Conservation (phyloP, 495 filamentous ascomycete genomes). For the Aspergillus homomorphus region DNA sequence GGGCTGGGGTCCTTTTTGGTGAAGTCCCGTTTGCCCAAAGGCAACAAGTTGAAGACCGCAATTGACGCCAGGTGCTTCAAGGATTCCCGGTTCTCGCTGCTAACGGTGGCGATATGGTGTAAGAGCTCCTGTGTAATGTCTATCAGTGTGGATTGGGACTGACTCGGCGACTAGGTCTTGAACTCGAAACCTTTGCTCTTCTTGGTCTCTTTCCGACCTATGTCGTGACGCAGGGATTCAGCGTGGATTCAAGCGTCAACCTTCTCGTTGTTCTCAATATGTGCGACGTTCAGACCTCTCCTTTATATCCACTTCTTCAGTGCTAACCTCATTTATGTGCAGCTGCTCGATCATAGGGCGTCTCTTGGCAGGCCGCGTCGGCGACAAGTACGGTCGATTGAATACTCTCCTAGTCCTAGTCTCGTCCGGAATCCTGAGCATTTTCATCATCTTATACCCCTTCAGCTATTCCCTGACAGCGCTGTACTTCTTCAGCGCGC, state of each 20-base stretch:
- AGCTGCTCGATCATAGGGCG: conserved; percentile 54
- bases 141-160: neutral
- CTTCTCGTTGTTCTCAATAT: conserved; percentile 35
- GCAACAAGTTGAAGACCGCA: conserved; percentile 31
- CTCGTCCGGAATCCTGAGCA: conserved; percentile 43
- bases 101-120: conserved; percentile 39
- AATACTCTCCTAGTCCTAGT: conserved; percentile 51
- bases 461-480: conserved; percentile 47
- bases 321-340: neutral
- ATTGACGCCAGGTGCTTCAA: conserved; percentile 56
- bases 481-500: conserved; percentile 54
- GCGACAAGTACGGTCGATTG: conserved; percentile 68
- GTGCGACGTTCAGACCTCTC: conserved; percentile 14
- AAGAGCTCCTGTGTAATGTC: conserved; percentile 24
- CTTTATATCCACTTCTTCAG: neutral
- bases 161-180: conserved; percentile 29
- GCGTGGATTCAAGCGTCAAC: conserved; percentile 30
- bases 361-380: conserved; percentile 64
- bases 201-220: conserved; percentile 53
- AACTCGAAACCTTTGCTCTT: conserved; percentile 51
- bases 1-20: conserved; percentile 42
- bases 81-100: conserved; percentile 44
- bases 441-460: conserved; percentile 58
- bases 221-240: conserved; percentile 39
- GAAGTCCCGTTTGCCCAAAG: conserved; percentile 31